These are phyloP conservation scores for Metschnikowia henanensis DNA, from an alignment of 805 yeast genomes.

Conservation along the genomic window DNA sequence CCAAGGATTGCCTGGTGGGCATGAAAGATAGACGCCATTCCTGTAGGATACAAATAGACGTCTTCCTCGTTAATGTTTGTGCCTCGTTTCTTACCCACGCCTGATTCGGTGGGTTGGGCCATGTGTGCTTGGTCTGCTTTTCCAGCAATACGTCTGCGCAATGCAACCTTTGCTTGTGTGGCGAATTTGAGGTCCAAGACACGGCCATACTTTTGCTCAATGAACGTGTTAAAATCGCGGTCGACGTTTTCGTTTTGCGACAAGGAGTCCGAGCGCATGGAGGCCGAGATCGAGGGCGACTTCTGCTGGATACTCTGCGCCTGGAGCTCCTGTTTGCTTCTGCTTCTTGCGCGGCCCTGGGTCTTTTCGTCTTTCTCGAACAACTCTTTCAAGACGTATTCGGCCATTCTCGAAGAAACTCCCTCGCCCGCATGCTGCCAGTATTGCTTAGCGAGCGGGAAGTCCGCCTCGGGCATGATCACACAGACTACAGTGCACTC, in stretches of 20 bases:
- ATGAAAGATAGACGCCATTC: slow-evolving; percentile 89
- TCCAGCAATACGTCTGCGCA: slow-evolving; percentile 74
- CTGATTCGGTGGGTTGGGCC: slow-evolving; percentile 20
- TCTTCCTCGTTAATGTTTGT: slow-evolving; percentile 52
- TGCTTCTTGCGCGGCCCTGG: slow-evolving; percentile 15
- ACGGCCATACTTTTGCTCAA: slow-evolving; percentile 91
- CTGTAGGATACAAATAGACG: slow-evolving; percentile 83
- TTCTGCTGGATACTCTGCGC: slow-evolving; percentile 31
- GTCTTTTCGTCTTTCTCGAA: slow-evolving; percentile 22
- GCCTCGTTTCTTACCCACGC: slow-evolving; percentile 23
- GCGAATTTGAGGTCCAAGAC: slow-evolving; percentile 78
- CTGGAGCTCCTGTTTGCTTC: slow-evolving; percentile 36
- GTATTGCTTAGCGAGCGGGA: slow-evolving; percentile 71
- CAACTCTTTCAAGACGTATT: slow-evolving; percentile 71
- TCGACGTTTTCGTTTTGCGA: slow-evolving; percentile 33
- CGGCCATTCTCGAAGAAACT: slow-evolving; percentile 87
- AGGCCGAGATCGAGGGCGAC: slow-evolving; percentile 33
- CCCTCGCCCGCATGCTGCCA: slow-evolving; percentile 99
- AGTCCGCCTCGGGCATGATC: slow-evolving; percentile 65
- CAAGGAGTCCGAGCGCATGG: slow-evolving; percentile 23
- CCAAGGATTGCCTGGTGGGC: slow-evolving; percentile 62
- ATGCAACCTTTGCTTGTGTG: slow-evolving; percentile 69
- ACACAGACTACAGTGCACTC: slow-evolving; percentile 76
- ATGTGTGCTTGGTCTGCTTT: slow-evolving; percentile 47
- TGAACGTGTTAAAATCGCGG: slow-evolving; percentile 61